Evolutionary conservation across 2,329 filamentous ascomycete genomes (phyloP), one percentile per base, ranked within the genome.

Genomic region (Aspergillus aculeatinus): DNA sequence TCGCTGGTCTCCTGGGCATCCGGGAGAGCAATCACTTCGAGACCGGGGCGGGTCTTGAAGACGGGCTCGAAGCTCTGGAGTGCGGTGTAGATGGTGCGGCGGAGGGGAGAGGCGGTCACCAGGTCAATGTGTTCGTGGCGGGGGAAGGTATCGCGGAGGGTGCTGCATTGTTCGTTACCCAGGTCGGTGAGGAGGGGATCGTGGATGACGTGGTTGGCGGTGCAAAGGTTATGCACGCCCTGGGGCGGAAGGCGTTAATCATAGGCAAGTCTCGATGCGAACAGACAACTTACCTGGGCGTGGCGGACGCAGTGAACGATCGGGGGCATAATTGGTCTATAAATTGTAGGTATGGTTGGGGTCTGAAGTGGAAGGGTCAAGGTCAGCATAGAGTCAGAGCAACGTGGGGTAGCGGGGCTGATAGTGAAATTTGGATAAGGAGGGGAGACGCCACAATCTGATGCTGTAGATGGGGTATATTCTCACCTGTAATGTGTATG

Each of bases 51-150:
- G 10, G 71, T 68, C 23, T 80, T 69, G 55, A 85, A 81, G 0
- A 79, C 81, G 0, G 85, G 80, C 19, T 82, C 83, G 74, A 96
- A 96, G 50, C 85, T 83, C 57, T 86, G 78, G 31, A 92, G 81
- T 35, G 89, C 88, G 2, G 92, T 96, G 76, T 91, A 86, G 50
- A 96, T 81, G 2, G 92, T 96, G 63, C 92, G 87, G 54, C 89
- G 87, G 66, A 96, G 83, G 5, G 92, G 92, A 1, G 91, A 95
- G 44, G 91, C 87, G 23, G 92, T 83, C 12, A 96, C 82, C 66
- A 89, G 82, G 4, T 89, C 88, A 69, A 95, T 79, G 44, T 82
- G 76, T 63, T 80, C 78, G 72, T 90, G 88, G 74, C 84, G 76
- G 10, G 89, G 85, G 72, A 96, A 96, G 51, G 63, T 68, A 31